Conservation (phyloP, 306 rosid species). For the Cucurbita argyrosperma region DNA sequence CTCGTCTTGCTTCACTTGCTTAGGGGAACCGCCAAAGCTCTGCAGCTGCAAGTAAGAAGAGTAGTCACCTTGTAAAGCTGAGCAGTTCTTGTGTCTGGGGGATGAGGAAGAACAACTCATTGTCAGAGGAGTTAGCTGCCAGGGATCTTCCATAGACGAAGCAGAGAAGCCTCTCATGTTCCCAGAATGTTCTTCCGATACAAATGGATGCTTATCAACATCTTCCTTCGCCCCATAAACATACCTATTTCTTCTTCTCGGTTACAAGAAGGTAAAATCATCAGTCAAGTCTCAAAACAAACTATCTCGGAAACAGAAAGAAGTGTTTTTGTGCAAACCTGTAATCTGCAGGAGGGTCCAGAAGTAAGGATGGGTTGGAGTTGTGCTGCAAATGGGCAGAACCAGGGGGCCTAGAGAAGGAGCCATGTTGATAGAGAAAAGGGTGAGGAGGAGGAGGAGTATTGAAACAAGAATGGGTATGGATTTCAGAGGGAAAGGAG, state of each 20-base stretch:
- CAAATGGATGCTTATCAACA: slow-evolving; percentile 73
- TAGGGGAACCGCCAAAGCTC: neutral
- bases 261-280: neutral
- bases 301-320: neutral
- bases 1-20: no score
- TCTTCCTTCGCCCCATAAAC: slow-evolving; percentile 65
- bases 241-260: slow-evolving; percentile 42
- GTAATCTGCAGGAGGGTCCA: slow-evolving; percentile 21
- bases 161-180: slow-evolving; percentile 58
- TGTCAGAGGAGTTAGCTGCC: slow-evolving; percentile 68
- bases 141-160: slow-evolving; percentile 66
- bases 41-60: slow-evolving; percentile 62
- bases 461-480: neutral
- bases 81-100: slow-evolving; percentile 49
- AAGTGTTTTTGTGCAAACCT: slow-evolving; percentile 26
- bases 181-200: slow-evolving; percentile 59
- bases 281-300: neutral
- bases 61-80: slow-evolving; percentile 41
- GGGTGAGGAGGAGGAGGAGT: slow-evolving; percentile 18
- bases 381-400: neutral
- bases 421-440: slow-evolving; percentile 20
- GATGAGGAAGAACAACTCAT: slow-evolving; percentile 63
- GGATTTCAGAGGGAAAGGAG: slow-evolving; percentile 9
- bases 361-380: slow-evolving; percentile 16
- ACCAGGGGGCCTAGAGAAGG: slow-evolving; percentile 8